Conservation (phyloP, 2,329 filamentous ascomycete species). For the Xylariaceae sp. region DNA sequence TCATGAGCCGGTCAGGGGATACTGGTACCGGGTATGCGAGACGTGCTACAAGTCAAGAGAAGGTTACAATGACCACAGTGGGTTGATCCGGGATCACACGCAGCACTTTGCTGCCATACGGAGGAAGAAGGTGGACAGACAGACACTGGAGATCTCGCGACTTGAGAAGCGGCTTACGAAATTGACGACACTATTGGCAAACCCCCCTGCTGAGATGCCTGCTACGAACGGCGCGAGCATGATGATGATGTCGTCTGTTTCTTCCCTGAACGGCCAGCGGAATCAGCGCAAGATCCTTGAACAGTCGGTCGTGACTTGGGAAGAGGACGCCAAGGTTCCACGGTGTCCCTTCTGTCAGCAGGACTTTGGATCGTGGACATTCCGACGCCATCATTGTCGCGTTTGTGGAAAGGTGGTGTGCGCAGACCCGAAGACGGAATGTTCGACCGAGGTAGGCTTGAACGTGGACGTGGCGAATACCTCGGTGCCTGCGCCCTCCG, state of each 20-base stretch:
- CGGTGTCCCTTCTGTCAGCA: constrained; percentile 94
- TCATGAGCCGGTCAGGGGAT: constrained; percentile 82
- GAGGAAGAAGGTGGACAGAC: constrained; percentile 73
- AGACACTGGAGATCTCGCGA: constrained; percentile 80
- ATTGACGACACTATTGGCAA: constrained; percentile 76
- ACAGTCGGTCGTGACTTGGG: constrained; percentile 90
- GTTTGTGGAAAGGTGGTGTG: constrained; percentile 92
- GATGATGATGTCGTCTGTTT: constrained; percentile 56
- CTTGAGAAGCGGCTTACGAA: constrained; percentile 89
- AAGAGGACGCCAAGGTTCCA: constrained; percentile 75
- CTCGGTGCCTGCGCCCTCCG: constrained; percentile 37
- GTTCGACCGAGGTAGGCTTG: constrained; percentile 77
- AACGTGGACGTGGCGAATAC: constrained; percentile 69
- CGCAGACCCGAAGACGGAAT: constrained; percentile 75
- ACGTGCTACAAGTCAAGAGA: constrained; percentile 98
- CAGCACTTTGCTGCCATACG: constrained; percentile 65
- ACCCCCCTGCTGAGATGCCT: constrained; percentile 58
- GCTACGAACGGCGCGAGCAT: constrained; percentile 41
- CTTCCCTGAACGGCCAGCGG: constrained; percentile 61
- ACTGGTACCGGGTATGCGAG: constrained; percentile 94
- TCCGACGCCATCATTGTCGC: constrained; percentile 88
- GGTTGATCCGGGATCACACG: constrained; percentile 66
- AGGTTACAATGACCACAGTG: constrained; percentile 87
- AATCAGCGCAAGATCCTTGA: constrained; percentile 76
- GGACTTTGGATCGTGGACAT: constrained; percentile 88